Base-by-base conservation (phyloP, 352 stramenopile species). In the Pythium aquatile region DNA sequence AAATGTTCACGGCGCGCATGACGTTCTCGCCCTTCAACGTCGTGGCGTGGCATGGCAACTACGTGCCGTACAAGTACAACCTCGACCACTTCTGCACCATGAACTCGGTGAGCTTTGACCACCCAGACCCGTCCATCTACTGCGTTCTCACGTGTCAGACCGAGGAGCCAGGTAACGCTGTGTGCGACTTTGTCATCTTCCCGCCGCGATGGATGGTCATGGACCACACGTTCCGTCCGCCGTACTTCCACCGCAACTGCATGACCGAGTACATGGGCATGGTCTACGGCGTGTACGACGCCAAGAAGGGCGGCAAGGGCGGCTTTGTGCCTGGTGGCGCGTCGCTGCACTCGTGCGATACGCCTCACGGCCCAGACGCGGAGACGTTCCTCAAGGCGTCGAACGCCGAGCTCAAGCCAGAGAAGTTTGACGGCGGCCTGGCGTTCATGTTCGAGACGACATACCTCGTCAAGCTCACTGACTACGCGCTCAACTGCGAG, bases 181-280 rank as follows among this genome's bases (percentile, higher is more conserved):
- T 98, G 49, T 93, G 88, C 7, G 97, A 99, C 73, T 98, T 99
- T 80, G 96, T 99, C 10, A 98, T 99, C 65, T 99, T 99, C 69
- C 96, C 96, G 24, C 96, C 94, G 11, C 86, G 96, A 24, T 98
- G 96, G 83, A 98, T 99, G 94, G 94, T 87, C 53, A 94, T 95
- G 71, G 87, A 97, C 53, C 81, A 98, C 72, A 98, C 96, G 28
- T 96, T 94, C 71, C 88, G 94, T 8, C 94, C 93, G 39, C 91
- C 92, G 1, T 98, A 95, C 75, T 98, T 98, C 72, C 97, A 99
- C 74, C 88, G 96, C 54, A 99, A 99, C 80, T 95, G 83, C 63
- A 99, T 99, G 96, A 94, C 84, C 24, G 96, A 99, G 81, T 99
- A 97, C 73, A 99, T 99, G 97, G 97, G 97, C 51, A 97, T 99